Conservation (phyloP, 331 rosid genomes). For the Phaseolus coccineus region DNA sequence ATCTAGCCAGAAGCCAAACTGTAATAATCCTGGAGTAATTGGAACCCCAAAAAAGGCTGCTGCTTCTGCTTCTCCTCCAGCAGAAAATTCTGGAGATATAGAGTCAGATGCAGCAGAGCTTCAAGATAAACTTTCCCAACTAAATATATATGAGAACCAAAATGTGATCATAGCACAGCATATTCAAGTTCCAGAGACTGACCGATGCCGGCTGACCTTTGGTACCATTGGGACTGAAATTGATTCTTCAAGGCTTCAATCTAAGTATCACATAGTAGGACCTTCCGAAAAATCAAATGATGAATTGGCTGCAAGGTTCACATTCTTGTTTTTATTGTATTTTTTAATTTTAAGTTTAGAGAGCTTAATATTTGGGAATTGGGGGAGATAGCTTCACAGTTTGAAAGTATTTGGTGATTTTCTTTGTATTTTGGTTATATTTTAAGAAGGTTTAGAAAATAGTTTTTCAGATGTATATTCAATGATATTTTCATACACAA, state of each 20-base stretch:
- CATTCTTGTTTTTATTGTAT: background rate
- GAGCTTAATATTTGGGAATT: background rate
- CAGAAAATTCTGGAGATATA: slow-evolving; percentile 54
- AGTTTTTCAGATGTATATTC: background rate
- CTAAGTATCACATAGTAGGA: slow-evolving; percentile 57
- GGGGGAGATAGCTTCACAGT: background rate
- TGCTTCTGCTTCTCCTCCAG: slow-evolving; percentile 62
- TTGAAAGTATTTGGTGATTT: background rate
- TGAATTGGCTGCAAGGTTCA: slow-evolving; percentile 74
- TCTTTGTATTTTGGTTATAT: slow-evolving; percentile 6
- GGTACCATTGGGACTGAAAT: slow-evolving; percentile 85
- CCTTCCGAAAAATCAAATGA: slow-evolving; percentile 60
- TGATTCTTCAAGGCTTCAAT: slow-evolving; percentile 58
- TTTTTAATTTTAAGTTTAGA: background rate
- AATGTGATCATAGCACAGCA: slow-evolving; percentile 92
- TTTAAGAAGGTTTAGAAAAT: background rate
- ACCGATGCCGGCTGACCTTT: slow-evolving; percentile 76
- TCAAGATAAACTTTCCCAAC: slow-evolving; percentile 66
- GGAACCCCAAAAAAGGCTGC: slow-evolving; percentile 73
- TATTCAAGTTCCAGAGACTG: slow-evolving; percentile 84
- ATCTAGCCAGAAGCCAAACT: slow-evolving; percentile 74
- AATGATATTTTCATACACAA: background rate
- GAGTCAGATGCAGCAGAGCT: slow-evolving; percentile 62
- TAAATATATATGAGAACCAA: slow-evolving; percentile 63
- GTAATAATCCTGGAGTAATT: slow-evolving; percentile 73